These are phyloP conservation scores for Blastobotrys mokoenaii DNA, from an alignment of 805 yeast species.

Conservation along the genomic window DNA sequence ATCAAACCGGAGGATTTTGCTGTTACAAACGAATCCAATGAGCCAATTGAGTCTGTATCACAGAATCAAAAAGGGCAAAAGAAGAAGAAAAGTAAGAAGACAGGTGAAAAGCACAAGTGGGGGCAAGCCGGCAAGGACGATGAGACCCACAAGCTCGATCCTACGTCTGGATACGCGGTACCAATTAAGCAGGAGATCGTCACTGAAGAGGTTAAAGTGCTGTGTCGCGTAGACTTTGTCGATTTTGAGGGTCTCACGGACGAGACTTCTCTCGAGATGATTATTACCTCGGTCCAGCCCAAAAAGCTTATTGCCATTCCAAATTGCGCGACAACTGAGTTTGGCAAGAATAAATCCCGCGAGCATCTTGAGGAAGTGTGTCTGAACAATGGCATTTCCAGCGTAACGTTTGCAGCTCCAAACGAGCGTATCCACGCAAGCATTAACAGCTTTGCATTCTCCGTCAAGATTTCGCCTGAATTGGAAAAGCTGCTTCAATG, in stretches of 20 bases:
- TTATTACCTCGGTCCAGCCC: constrained; percentile 73
- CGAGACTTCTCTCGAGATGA: constrained; percentile 67
- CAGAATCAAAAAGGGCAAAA: not conserved
- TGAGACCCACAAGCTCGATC: constrained; percentile 42
- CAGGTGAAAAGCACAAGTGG: constrained; percentile 33
- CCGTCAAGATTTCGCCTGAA: constrained; percentile 59
- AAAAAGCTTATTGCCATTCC: constrained; percentile 54
- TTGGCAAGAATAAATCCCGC: not conserved
- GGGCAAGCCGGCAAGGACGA: constrained; percentile 10
- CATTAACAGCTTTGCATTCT: constrained; percentile 40
- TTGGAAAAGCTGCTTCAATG: constrained; percentile 58
- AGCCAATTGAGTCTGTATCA: not conserved
- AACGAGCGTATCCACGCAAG: constrained; percentile 29
- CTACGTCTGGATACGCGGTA: constrained; percentile 30
- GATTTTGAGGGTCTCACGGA: constrained; percentile 84
- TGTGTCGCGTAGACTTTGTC: constrained; percentile 67
- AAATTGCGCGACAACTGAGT: constrained; percentile 23
- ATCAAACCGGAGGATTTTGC: constrained; percentile 59
- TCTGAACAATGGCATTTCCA: not conserved
- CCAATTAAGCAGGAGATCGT: constrained; percentile 40
- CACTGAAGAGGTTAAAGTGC: constrained; percentile 34
- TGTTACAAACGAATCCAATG: constrained; percentile 19
- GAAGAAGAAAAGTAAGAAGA: not conserved
- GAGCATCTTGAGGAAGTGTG: not conserved
- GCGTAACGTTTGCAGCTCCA: constrained; percentile 14